Conservation (phyloP, 2,329 filamentous ascomycete species). For the Colletotrichum salicis region DNA sequence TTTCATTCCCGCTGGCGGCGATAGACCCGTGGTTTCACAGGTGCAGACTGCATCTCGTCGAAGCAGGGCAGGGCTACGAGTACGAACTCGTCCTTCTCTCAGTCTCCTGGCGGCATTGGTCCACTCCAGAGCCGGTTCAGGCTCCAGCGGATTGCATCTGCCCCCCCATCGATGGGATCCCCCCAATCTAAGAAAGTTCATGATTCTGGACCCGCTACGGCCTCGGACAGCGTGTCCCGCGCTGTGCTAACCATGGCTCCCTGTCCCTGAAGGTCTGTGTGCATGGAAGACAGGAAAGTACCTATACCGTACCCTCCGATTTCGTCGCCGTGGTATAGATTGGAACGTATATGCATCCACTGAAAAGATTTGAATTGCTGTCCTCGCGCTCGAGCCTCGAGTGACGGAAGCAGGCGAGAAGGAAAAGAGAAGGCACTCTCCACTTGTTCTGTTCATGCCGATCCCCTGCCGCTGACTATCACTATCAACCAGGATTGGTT, state of each 20-base stretch:
- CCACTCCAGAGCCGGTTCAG: not conserved
- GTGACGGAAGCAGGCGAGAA: not conserved
- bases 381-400: not conserved
- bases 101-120: not conserved
- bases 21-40: not conserved
- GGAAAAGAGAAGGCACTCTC: not conserved
- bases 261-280: not conserved
- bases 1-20: not conserved
- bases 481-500: not conserved
- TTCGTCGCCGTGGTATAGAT: not conserved
- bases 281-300: not conserved
- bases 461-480: constrained; percentile 6
- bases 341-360: not conserved
- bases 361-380: not conserved
- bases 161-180: constrained; percentile 19
- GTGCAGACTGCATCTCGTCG: not conserved
- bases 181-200: constrained; percentile 30
- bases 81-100: not conserved
- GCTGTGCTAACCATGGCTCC: constrained; percentile 15
- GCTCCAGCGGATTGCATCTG: constrained; percentile 12
- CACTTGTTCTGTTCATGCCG: constrained; percentile 5
- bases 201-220: constrained; percentile 28
- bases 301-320: not conserved
- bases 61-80: not conserved
- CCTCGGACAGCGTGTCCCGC: constrained; percentile 23